Conservation (phyloP, 768 basidiomycete genomes). For the Hericium rajendrae region DNA sequence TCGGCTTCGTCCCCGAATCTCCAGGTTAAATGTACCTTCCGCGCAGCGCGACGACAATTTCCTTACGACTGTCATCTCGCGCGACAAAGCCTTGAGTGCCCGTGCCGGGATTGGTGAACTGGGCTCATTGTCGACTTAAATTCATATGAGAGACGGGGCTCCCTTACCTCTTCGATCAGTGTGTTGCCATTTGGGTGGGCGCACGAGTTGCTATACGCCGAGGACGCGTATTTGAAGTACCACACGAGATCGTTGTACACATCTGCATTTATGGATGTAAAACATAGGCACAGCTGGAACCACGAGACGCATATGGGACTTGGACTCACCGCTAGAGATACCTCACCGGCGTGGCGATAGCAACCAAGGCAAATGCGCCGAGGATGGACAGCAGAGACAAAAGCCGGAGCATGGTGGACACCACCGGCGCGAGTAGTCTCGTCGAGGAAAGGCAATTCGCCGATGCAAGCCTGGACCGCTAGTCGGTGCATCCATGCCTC, state of each 20-base stretch:
- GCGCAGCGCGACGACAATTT: conserved; percentile 33
- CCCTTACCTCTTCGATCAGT: not conserved
- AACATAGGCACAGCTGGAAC: too few species aligned
- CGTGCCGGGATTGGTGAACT: not conserved
- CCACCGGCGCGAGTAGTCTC: too few species aligned
- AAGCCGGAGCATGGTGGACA: too few species aligned
- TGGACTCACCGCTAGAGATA: not conserved
- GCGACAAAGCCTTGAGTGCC: conserved; percentile 33
- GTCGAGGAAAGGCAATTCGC: too few species aligned
- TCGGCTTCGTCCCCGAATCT: too few species aligned
- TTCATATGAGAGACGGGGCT: not conserved
- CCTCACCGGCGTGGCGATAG: not conserved
- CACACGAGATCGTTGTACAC: conserved; percentile 2
- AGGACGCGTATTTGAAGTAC: conserved; percentile 6
- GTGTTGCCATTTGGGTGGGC: conserved; percentile 4
- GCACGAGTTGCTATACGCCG: conserved; percentile 1
- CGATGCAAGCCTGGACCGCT: too few species aligned
- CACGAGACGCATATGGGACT: too few species aligned
- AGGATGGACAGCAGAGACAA: not conserved
- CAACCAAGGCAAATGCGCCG: not conserved
- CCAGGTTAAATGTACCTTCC: conserved; percentile 19
- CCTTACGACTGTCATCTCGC: conserved; percentile 31
- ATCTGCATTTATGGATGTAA: not conserved
- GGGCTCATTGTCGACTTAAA: not conserved
- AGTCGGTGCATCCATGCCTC: too few species aligned